Conservation (phyloP, 192 early-diverging fungal genomes). For the Entophlyctis helioformis region DNA sequence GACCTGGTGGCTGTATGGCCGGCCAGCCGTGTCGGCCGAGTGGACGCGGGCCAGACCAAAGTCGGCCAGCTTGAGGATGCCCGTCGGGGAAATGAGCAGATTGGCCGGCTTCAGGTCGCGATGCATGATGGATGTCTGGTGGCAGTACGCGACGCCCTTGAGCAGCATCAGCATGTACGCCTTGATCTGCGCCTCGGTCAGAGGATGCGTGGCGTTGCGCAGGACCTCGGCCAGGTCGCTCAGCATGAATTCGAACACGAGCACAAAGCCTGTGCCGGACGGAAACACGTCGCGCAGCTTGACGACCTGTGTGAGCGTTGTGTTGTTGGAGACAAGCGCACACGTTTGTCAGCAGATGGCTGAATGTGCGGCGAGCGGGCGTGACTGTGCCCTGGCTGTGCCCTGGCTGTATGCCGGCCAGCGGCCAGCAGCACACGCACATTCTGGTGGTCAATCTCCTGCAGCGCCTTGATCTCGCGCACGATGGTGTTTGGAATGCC, state of each 20-base stretch:
- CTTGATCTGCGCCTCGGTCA: slow-evolving; percentile 42
- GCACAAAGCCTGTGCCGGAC: slow-evolving; percentile 29
- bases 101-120: slow-evolving; percentile 44
- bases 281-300: slow-evolving; percentile 39
- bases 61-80: slow-evolving; percentile 46
- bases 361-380: too few species aligned
- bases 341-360: background rate
- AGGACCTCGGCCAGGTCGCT: slow-evolving; percentile 36
- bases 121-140: slow-evolving; percentile 48
- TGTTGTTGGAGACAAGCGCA: too few species aligned
- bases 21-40: background rate
- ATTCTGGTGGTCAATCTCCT: slow-evolving; percentile 38
- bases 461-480: slow-evolving; percentile 45
- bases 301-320: slow-evolving; percentile 19
- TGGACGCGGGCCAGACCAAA: slow-evolving; percentile 47
- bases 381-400: too few species aligned
- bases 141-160: slow-evolving; percentile 45
- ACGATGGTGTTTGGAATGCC: slow-evolving; percentile 44
- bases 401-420: too few species aligned
- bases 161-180: slow-evolving; percentile 48
- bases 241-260: slow-evolving; percentile 44
- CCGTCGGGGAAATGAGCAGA: slow-evolving; percentile 37
- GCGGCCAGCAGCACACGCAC: slow-evolving; percentile 14
- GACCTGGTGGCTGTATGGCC: slow-evolving; percentile 45
- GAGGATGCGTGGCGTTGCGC: slow-evolving; percentile 19